phyloP scores from a whole-genome alignment of 1,139 yeast genomes.

The Candida albicans region DNA sequence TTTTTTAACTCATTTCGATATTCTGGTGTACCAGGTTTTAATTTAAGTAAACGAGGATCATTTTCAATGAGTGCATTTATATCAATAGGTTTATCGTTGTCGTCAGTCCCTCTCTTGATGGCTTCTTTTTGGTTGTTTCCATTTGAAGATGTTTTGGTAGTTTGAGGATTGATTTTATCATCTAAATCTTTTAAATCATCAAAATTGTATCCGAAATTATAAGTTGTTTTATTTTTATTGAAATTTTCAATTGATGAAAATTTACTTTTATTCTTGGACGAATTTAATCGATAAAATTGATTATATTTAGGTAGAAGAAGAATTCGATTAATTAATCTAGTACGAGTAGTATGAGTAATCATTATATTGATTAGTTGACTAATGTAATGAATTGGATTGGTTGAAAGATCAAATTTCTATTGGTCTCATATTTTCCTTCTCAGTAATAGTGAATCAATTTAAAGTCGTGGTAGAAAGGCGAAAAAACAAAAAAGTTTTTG shows the following conservation, averaged over 20 bases:
- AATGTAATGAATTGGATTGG: background rate
- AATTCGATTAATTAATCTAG: background rate
- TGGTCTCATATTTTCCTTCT: no score
- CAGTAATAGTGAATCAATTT: no score
- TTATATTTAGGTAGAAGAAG: background rate
- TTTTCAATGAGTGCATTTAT: slow-evolving; percentile 27
- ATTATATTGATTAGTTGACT: background rate
- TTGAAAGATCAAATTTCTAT: background rate
- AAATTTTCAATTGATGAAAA: slow-evolving; percentile 36
- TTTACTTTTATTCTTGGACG: slow-evolving; percentile 8
- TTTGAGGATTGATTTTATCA: slow-evolving; percentile 14
- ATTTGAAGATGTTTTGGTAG: background rate
- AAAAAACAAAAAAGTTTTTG: no score
- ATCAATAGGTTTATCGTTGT: slow-evolving; percentile 20
- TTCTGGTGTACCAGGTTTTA: slow-evolving; percentile 38
- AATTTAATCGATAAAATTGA: slow-evolving; percentile 1
- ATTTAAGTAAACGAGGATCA: slow-evolving; percentile 35
- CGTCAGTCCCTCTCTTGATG: slow-evolving; percentile 10
- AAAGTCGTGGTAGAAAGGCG: background rate
- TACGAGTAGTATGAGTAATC: slow-evolving; percentile 1
- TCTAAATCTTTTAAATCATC: slow-evolving; percentile 28
- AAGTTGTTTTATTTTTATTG: slow-evolving; percentile 38
- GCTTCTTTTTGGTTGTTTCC: slow-evolving; percentile 8
- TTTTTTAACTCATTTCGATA: slow-evolving; percentile 34
- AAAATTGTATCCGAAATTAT: slow-evolving; percentile 34